Evolutionary conservation across 225 moss, liverwort and hornwort genomes (phyloP).

Genomic region (Bryoerythrophyllum caledonicum): DNA sequence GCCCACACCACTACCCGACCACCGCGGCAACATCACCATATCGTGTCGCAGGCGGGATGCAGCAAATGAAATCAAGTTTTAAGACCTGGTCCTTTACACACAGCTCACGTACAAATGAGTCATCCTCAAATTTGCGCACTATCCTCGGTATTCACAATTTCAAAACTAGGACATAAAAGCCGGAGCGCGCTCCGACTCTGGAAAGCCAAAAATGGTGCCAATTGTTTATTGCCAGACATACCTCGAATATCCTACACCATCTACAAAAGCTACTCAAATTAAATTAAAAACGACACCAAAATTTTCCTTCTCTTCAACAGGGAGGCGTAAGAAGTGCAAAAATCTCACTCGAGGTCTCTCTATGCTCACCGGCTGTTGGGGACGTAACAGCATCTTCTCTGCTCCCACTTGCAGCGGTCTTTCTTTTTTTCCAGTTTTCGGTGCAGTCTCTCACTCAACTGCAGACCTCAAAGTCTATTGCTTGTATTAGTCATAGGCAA

Average conservation of each 20-base stretch:
- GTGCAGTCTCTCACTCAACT: conserved; percentile 37
- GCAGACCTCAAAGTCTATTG: conserved; percentile 31
- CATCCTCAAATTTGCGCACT: conserved; percentile 2
- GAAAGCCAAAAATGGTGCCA: conserved; percentile 26
- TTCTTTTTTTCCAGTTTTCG: conserved; percentile 16
- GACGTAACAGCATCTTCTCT: conserved; percentile 35
- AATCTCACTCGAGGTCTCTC: conserved; percentile 27
- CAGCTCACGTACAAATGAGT: conserved; percentile 6
- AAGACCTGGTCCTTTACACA: conserved; percentile 17
- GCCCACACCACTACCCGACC: neutral
- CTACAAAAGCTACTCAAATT: conserved; percentile 29
- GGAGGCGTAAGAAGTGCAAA: conserved; percentile 27
- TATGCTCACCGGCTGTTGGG: conserved; percentile 24
- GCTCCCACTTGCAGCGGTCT: conserved; percentile 34
- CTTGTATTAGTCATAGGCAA: conserved; percentile 15
- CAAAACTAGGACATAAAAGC: conserved; percentile 9
- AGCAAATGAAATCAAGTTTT: neutral
- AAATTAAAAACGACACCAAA: conserved; percentile 16
- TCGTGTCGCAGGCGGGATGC: neutral
- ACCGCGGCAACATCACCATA: neutral
- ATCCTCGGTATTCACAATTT: conserved; percentile 27
- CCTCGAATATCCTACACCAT: conserved; percentile 37
- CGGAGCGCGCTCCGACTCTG: conserved; percentile 9
- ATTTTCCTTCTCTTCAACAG: neutral
- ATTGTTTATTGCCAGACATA: conserved; percentile 31